Percentiles rank a stretch among this genome's conserved stretches.
Evolutionary conservation across 768 basidiomycete species (phyloP).

Genomic region (Amanita jacksonii): DNA sequence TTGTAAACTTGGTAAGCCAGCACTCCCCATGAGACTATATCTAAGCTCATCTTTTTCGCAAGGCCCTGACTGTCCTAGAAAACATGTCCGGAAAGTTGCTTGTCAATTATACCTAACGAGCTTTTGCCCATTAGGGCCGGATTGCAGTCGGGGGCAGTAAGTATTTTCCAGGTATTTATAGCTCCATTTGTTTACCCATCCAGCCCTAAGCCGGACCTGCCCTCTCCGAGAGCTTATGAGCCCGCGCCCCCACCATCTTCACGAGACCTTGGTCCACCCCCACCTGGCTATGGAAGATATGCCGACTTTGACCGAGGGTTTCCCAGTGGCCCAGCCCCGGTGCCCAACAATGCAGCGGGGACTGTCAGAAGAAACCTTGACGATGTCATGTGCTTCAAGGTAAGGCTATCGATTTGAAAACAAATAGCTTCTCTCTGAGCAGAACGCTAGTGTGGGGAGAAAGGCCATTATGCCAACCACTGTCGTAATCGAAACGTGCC

Average conservation of each 20-base stretch:
- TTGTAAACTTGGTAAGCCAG: conserved; percentile 76
- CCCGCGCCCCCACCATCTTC: conserved; percentile 67
- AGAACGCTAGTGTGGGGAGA: conserved; percentile 67
- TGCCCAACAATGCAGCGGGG: neutral
- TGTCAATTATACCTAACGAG: conserved; percentile 90
- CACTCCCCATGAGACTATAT: neutral
- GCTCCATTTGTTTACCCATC: conserved; percentile 7
- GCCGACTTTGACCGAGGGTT: conserved; percentile 58
- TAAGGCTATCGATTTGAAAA: conserved; percentile 19
- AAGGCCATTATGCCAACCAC: conserved; percentile 93
- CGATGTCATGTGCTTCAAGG: conserved; percentile 85
- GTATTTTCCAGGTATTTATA: conserved; percentile 23
- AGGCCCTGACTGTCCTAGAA: conserved; percentile 86
- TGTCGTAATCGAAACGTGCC: conserved; percentile 88
- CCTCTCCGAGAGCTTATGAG: conserved; percentile 65
- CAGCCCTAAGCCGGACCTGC: conserved; percentile 73
- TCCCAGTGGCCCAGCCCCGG: conserved; percentile 14
- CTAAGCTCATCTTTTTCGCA: conserved; percentile 7
- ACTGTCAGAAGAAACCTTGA: conserved; percentile 58
- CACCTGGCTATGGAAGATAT: conserved; percentile 83
- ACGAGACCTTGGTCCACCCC: conserved; percentile 81
- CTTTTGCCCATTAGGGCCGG: conserved; percentile 84
- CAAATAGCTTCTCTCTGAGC: too few relatives aligned
- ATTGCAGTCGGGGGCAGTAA: conserved; percentile 86
- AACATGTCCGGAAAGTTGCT: conserved; percentile 85